Evolutionary conservation across 441 rosid genomes (phyloP).

Genomic region (Heliophila coronopifolia): DNA sequence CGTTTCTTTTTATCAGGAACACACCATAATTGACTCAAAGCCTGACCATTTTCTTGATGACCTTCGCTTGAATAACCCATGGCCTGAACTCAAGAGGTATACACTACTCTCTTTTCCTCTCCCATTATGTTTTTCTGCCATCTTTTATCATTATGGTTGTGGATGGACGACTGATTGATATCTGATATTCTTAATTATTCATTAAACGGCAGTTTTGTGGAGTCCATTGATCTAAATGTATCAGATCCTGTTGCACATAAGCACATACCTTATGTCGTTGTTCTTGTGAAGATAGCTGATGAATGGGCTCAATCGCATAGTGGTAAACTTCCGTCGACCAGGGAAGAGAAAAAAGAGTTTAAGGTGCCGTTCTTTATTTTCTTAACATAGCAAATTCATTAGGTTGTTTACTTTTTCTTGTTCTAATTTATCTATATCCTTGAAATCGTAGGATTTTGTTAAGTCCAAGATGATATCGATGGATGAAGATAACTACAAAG

Average conservation of each 20-base stretch:
- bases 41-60: slow-evolving; percentile 94
- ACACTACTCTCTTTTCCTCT: background rate
- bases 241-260: slow-evolving; percentile 72
- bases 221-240: slow-evolving; percentile 56
- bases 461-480: slow-evolving; percentile 57
- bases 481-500: slow-evolving; percentile 89
- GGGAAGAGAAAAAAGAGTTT: slow-evolving; percentile 81
- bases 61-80: slow-evolving; percentile 85
- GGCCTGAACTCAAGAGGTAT: slow-evolving; percentile 91
- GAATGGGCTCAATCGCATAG: slow-evolving; percentile 74
- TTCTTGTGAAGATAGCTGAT: slow-evolving; percentile 73
- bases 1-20: slow-evolving; percentile 49
- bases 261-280: slow-evolving; percentile 78
- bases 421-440: slow-evolving; percentile 22
- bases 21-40: slow-evolving; percentile 76
- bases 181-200: background rate
- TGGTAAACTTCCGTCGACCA: slow-evolving; percentile 61
- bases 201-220: slow-evolving; percentile 53
- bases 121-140: background rate
- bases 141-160: background rate
- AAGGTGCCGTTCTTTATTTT: slow-evolving; percentile 44
- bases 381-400: slow-evolving; percentile 14
- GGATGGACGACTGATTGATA: background rate
- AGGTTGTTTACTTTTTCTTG: slow-evolving; percentile 9
- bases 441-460: slow-evolving; percentile 57